Conservation (phyloP, 805 yeast genomes). For the Metschnikowia proteae region DNA sequence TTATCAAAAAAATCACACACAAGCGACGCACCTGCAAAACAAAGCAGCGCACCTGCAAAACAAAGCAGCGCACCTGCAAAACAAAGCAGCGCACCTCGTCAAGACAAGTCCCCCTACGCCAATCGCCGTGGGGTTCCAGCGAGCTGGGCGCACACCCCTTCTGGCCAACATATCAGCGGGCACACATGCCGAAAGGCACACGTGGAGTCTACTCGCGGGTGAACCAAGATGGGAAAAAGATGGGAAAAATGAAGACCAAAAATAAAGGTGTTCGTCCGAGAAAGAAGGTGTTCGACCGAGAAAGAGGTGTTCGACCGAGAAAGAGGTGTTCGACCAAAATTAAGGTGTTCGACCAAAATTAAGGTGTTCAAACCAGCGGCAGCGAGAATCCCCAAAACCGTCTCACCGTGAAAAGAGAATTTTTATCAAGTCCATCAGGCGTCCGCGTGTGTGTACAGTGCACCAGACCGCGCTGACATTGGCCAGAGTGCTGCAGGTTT, state of each 20-base stretch:
- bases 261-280: no score
- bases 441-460: neutral
- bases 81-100: neutral
- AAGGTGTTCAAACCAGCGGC: neutral
- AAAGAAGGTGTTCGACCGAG: no score
- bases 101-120: neutral
- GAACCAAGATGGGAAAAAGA: no score
- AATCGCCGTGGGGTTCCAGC: neutral
- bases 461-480: neutral
- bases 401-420: neutral
- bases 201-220: no score
- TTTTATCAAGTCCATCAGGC: conserved; percentile 5
- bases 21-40: neutral
- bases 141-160: no score
- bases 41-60: neutral
- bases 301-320: no score
- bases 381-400: neutral
- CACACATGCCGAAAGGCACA: no score
- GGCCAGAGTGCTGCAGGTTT: neutral
- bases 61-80: neutral
- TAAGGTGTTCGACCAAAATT: no score
- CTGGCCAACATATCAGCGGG: no score
- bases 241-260: no score
- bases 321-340: no score
- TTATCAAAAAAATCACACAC: conserved; percentile 7